phyloP scores from a whole-genome alignment of 768 basidiomycete genomes.

The Boletus reticulatus region DNA sequence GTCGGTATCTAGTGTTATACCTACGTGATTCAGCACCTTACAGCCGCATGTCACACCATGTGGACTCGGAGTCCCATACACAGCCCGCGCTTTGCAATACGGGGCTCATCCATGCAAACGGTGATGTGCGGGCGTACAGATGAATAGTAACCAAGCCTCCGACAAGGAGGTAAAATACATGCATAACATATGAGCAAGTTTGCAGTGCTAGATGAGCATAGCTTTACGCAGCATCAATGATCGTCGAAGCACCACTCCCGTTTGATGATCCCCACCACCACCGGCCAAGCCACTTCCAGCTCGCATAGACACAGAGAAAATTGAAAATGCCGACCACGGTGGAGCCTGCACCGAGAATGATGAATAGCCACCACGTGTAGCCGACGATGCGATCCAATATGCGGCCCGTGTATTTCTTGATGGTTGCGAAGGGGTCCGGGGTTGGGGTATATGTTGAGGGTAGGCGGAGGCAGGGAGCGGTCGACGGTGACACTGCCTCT shows the following conservation, averaged over 20 bases:
- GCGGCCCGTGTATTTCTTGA: slow-evolving; percentile 67
- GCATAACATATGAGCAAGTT: not conserved
- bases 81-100: not conserved
- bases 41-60: not conserved
- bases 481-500: slow-evolving; percentile 21
- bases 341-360: slow-evolving; percentile 76
- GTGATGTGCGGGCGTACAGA: not conserved
- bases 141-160: not conserved
- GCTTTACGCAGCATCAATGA: slow-evolving; percentile 16
- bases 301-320: slow-evolving; percentile 62
- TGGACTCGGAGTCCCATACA: not conserved
- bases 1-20: not conserved
- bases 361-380: slow-evolving; percentile 73
- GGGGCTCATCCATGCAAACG: not conserved
- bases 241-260: slow-evolving; percentile 2
- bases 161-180: not conserved
- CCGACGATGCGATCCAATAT: slow-evolving; percentile 74
- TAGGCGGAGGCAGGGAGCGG: slow-evolving; percentile 46
- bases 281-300: slow-evolving; percentile 59
- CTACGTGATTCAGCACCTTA: not conserved
- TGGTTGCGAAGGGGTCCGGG: slow-evolving; percentile 49
- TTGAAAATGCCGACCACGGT: slow-evolving; percentile 69
- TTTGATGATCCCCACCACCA: slow-evolving; percentile 15
- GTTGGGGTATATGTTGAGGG: slow-evolving; percentile 48
- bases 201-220: not conserved